Evolutionary conservation across 192 early-diverging fungal genomes (phyloP).

Genomic region (Umbelopsis sp.): DNA sequence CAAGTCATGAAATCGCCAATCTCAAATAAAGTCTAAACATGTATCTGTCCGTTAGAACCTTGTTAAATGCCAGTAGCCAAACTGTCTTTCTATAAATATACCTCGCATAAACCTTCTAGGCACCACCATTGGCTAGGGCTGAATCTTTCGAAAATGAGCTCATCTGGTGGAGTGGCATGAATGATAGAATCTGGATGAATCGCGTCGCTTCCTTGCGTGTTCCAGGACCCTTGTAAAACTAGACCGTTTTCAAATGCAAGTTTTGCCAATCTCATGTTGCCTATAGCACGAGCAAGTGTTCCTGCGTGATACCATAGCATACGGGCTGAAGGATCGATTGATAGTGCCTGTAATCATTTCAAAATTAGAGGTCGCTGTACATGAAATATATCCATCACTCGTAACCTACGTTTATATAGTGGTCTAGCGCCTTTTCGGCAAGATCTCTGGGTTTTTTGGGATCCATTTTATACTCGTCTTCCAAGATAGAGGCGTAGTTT

Average conservation of each 20-base stretch:
- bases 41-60: not conserved
- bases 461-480: slow-evolving; percentile 34
- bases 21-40: slow-evolving; percentile 41
- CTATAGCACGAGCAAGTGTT: slow-evolving; percentile 16
- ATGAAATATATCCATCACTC: not conserved
- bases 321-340: slow-evolving; percentile 34
- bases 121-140: slow-evolving; percentile 39
- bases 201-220: slow-evolving; percentile 9
- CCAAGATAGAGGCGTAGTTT: slow-evolving; percentile 54
- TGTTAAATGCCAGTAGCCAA: not conserved
- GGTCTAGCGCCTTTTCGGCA: slow-evolving; percentile 38
- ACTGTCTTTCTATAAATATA: not conserved
- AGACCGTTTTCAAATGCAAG: slow-evolving; percentile 36
- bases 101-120: slow-evolving; percentile 34
- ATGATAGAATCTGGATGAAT: slow-evolving; percentile 18
- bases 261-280: slow-evolving; percentile 30
- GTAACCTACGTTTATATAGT: slow-evolving; percentile 46
- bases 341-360: slow-evolving; percentile 26
- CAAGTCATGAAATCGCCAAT: slow-evolving; percentile 50
- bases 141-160: slow-evolving; percentile 1
- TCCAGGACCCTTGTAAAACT: slow-evolving; percentile 16
- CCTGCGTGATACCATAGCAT: slow-evolving; percentile 38
- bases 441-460: not conserved
- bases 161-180: slow-evolving; percentile 5
- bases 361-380: not conserved